phyloP scores from a whole-genome alignment of 106 monocot species.

The Iris macrosiphon region DNA sequence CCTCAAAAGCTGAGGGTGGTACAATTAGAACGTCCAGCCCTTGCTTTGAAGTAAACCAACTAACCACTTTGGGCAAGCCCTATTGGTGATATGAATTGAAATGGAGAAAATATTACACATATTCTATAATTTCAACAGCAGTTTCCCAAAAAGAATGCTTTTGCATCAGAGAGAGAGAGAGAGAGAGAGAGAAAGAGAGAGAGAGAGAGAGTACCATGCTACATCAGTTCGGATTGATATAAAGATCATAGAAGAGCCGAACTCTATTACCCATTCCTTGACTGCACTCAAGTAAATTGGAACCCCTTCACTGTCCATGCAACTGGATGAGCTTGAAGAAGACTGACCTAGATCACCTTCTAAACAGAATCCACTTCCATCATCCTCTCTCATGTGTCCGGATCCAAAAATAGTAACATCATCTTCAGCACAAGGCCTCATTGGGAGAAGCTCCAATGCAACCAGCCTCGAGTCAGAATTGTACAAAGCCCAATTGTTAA shows the following conservation, averaged over 20 bases:
- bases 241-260: conserved; percentile 90
- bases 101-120: too few relatives aligned
- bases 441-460: conserved; percentile 85
- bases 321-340: conserved; percentile 31
- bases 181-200: too few relatives aligned
- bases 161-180: too few relatives aligned
- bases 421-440: conserved; percentile 85
- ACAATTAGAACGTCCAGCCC: too few relatives aligned
- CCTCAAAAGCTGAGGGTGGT: too few relatives aligned
- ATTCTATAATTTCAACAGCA: too few relatives aligned
- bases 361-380: conserved; percentile 67
- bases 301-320: conserved; percentile 51
- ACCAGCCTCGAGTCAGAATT: conserved; percentile 94
- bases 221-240: conserved; percentile 88
- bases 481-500: conserved; percentile 86
- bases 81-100: too few relatives aligned
- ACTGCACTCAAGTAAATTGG: conserved; percentile 84
- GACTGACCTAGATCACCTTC: conserved; percentile 4
- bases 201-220: conserved; percentile 49
- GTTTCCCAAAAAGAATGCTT: too few relatives aligned
- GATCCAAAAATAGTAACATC: conserved; percentile 90
- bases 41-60: too few relatives aligned
- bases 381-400: conserved; percentile 89
- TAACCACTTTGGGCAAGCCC: too few relatives aligned
- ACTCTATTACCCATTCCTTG: conserved; percentile 98